Percentiles rank a stretch among this genome's conserved stretches.
Conservation (phyloP, 1,284 basidiomycete species). For the Cutaneotrichosporon mucoides region DNA sequence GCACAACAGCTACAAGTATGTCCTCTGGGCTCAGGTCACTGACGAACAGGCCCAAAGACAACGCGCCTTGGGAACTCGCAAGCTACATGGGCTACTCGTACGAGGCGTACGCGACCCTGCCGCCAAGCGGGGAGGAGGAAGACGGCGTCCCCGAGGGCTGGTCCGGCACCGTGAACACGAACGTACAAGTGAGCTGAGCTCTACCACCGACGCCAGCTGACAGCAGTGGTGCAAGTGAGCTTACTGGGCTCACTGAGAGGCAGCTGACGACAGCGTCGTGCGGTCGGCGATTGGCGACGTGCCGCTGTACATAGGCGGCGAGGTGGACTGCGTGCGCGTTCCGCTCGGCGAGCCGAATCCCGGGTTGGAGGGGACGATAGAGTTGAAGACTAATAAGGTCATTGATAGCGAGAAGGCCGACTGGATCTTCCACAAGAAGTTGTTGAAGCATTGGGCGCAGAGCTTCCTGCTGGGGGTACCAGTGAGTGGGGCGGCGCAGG, state of each 20-base stretch:
- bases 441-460: slow-evolving; percentile 94
- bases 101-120: slow-evolving; percentile 43
- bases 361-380: slow-evolving; percentile 59
- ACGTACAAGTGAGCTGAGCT: slow-evolving; percentile 56
- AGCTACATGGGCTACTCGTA: slow-evolving; percentile 48
- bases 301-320: slow-evolving; percentile 84
- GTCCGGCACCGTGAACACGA: slow-evolving; percentile 86
- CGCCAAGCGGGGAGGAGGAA: slow-evolving; percentile 23
- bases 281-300: slow-evolving; percentile 78
- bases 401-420: slow-evolving; percentile 69
- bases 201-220: neutral
- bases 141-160: slow-evolving; percentile 57
- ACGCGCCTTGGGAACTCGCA: slow-evolving; percentile 33
- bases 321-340: slow-evolving; percentile 81
- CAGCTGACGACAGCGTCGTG: slow-evolving; percentile 57
- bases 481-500: slow-evolving; percentile 52
- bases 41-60: slow-evolving; percentile 15
- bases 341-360: slow-evolving; percentile 30
- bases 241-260: neutral
- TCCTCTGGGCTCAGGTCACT: neutral
- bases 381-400: slow-evolving; percentile 85
- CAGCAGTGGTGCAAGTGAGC: slow-evolving; percentile 69
- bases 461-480: slow-evolving; percentile 88
- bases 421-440: slow-evolving; percentile 79
- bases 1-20: slow-evolving; percentile 24